Conservation (phyloP, 2,329 filamentous ascomycete genomes). For the Talaromyces marneffei region DNA sequence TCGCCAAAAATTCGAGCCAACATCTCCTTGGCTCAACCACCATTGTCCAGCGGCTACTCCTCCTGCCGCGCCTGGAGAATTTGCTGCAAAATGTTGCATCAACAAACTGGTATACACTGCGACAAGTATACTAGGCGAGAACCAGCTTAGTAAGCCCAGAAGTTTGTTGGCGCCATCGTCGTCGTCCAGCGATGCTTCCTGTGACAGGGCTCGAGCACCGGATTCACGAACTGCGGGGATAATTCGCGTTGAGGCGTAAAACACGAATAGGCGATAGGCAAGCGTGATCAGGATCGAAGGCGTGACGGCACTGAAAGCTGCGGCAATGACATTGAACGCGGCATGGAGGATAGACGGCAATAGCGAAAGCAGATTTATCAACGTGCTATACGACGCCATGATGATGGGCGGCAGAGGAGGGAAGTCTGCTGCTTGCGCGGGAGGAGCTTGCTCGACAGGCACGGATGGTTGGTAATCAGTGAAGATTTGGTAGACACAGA, state of each 20-base stretch:
- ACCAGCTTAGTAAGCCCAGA: constrained; percentile 81
- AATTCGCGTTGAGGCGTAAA: constrained; percentile 92
- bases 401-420: constrained; percentile 95
- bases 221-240: constrained; percentile 88
- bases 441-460: constrained; percentile 51
- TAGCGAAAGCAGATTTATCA: constrained; percentile 75
- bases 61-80: constrained; percentile 52
- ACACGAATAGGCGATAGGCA: constrained; percentile 86
- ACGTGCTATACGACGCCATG: constrained; percentile 94
- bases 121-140: constrained; percentile 88
- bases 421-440: constrained; percentile 64
- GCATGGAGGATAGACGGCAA: constrained; percentile 80
- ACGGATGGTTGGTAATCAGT: constrained; percentile 88
- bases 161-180: constrained; percentile 74
- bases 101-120: constrained; percentile 93
- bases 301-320: constrained; percentile 90
- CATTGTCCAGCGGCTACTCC: constrained; percentile 59
- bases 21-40: constrained; percentile 81
- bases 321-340: constrained; percentile 77
- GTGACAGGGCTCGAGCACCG: constrained; percentile 72
- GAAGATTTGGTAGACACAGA: constrained; percentile 98
- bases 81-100: constrained; percentile 88
- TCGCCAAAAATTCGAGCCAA: constrained; percentile 80
- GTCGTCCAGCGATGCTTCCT: constrained; percentile 81
- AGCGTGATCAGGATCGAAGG: constrained; percentile 94